Conservation (phyloP, 1,139 yeast species). For the Sugiyamaella novakii region DNA sequence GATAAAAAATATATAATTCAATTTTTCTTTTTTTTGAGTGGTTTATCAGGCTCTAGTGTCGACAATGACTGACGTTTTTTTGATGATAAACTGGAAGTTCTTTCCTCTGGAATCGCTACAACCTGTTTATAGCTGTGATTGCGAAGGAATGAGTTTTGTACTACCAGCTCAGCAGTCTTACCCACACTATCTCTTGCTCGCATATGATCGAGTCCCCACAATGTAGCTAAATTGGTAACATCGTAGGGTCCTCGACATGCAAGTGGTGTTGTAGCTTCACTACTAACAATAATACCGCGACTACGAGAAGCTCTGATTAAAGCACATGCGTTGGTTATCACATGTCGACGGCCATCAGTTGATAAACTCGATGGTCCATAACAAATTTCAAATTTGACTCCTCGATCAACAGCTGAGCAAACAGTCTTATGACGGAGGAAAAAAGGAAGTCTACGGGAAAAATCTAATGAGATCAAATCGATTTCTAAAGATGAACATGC, state of each 20-base stretch:
- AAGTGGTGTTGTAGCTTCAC: slow-evolving; percentile 67
- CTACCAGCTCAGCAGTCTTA: slow-evolving; percentile 60
- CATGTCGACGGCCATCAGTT: slow-evolving; percentile 52
- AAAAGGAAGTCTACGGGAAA: slow-evolving; percentile 67
- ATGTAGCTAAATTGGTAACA: slow-evolving; percentile 61
- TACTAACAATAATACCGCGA: slow-evolving; percentile 74
- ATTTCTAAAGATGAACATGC: slow-evolving; percentile 74
- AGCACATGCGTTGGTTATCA: slow-evolving; percentile 71
- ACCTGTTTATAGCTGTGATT: slow-evolving; percentile 54
- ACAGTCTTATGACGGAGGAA: slow-evolving; percentile 81
- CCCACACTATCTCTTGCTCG: slow-evolving; percentile 63
- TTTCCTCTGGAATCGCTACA: slow-evolving; percentile 24
- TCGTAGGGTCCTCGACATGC: slow-evolving; percentile 70
- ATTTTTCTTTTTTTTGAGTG: slow-evolving; percentile 9
- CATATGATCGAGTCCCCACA: slow-evolving; percentile 69
- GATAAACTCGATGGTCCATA: slow-evolving; percentile 48
- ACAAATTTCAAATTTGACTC: slow-evolving; percentile 77
- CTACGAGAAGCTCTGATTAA: slow-evolving; percentile 81
- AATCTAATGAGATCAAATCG: slow-evolving; percentile 76
- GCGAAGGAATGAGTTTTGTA: slow-evolving; percentile 73
- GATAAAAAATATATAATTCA: too few species aligned
- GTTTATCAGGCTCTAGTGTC: slow-evolving; percentile 5
- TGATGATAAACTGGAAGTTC: slow-evolving; percentile 4
- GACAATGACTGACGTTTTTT: slow-evolving; percentile 9
- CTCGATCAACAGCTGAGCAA: slow-evolving; percentile 80